Evolutionary conservation across 2,329 filamentous ascomycete species (phyloP).

Genomic region (Teratosphaeria nubilosa): DNA sequence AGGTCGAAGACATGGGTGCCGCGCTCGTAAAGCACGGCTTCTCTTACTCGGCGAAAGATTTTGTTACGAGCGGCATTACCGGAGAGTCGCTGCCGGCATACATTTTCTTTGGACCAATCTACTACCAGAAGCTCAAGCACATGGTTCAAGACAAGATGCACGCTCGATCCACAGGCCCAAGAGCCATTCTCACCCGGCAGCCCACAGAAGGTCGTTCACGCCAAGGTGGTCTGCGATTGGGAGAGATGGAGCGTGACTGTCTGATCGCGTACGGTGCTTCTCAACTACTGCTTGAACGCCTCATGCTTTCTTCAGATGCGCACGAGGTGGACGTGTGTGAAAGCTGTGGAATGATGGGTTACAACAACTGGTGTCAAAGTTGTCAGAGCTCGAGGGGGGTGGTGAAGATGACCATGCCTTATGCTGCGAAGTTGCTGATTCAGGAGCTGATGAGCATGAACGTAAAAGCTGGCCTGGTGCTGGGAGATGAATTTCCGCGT

Average conservation of each 20-base stretch:
- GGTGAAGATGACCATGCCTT: conserved; percentile 90
- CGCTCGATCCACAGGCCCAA: conserved; percentile 78
- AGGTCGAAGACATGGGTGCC: conserved; percentile 78
- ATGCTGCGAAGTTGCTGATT: conserved; percentile 89
- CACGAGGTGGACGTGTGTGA: conserved; percentile 91
- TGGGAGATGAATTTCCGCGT: conserved; percentile 83
- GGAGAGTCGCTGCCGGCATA: conserved; percentile 90
- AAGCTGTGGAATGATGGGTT: conserved; percentile 87
- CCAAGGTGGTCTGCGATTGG: conserved; percentile 82
- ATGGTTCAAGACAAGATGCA: conserved; percentile 99
- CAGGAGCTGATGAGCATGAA: conserved; percentile 99
- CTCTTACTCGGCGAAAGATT: conserved; percentile 95
- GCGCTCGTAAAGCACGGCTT: conserved; percentile 82
- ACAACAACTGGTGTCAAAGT: conserved; percentile 86
- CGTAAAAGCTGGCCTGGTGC: conserved; percentile 79
- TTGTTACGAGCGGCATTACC: conserved; percentile 88
- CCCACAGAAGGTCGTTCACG: conserved; percentile 91
- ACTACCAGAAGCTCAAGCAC: conserved; percentile 99
- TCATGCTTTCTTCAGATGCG: conserved; percentile 91
- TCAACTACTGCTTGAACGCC: conserved; percentile 79
- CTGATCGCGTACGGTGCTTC: conserved; percentile 92
- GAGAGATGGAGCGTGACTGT: conserved; percentile 99
- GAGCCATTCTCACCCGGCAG: conserved; percentile 85
- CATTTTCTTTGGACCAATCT: conserved; percentile 97
- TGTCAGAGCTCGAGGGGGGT: conserved; percentile 79